Evolutionary conservation across 768 basidiomycete species (phyloP).

Genomic region (Amanita pseudoporphyria): DNA sequence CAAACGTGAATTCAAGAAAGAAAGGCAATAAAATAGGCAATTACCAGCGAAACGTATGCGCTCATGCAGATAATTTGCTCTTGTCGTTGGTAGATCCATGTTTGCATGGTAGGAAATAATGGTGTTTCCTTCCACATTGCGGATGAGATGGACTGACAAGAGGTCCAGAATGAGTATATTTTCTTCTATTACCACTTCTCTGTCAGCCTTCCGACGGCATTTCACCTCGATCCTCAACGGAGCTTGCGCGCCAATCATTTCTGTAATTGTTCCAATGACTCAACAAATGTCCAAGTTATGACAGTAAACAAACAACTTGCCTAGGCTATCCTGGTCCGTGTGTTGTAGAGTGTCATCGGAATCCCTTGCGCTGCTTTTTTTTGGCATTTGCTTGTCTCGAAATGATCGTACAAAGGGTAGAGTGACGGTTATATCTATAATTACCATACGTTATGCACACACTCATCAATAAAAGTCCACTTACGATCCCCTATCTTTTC

Average conservation of each 20-base stretch:
- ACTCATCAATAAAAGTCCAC: conserved; percentile 11
- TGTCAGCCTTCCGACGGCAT: not conserved
- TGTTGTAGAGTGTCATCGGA: conserved; percentile 9
- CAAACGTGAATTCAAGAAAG: conserved; percentile 1
- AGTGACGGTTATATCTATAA: conserved; percentile 46
- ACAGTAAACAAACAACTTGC: not conserved
- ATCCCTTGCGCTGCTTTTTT: conserved; percentile 9
- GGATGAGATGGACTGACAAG: conserved; percentile 39
- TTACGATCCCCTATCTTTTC: conserved; percentile 40
- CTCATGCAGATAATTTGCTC: conserved; percentile 32
- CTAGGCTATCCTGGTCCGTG: not conserved
- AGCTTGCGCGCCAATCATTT: conserved; percentile 29
- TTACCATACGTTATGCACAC: not conserved
- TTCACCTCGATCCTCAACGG: conserved; percentile 17
- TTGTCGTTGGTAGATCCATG: conserved; percentile 27
- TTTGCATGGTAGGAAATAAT: conserved; percentile 42
- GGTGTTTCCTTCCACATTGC: conserved; percentile 32
- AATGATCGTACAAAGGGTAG: conserved; percentile 44
- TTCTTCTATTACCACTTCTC: conserved; percentile 12
- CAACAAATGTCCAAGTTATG: not conserved
- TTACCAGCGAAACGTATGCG: conserved; percentile 38
- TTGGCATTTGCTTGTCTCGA: conserved; percentile 13
- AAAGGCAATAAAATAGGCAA: not conserved
- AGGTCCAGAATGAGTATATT: conserved; percentile 34
- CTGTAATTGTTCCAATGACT: not conserved